Percentiles rank a stretch among this genome's conserved stretches.
Conservation (phyloP, 352 stramenopile genomes). For the Pythium folliculosum region DNA sequence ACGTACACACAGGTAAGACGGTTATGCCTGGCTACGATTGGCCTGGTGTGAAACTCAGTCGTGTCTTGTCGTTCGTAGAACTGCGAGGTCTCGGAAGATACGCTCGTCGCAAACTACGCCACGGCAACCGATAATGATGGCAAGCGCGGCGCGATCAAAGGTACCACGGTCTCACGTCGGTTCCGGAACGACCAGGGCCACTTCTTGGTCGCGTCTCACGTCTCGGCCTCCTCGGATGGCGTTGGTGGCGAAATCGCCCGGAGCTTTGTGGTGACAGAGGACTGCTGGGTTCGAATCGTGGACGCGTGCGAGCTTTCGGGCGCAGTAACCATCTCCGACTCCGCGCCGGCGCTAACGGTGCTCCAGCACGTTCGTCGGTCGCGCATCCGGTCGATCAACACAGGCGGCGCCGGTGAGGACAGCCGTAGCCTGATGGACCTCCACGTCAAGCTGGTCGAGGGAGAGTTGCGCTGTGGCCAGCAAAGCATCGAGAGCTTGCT, state of each 20-base stretch:
- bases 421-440: background rate
- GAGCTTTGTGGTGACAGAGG: conserved; percentile 8
- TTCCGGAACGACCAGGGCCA: conserved; percentile 14
- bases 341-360: conserved; percentile 5
- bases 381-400: conserved; percentile 2
- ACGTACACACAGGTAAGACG: conserved; percentile 10
- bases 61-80: no score
- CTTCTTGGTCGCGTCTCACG: conserved; percentile 5
- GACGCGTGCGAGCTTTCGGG: conserved; percentile 1
- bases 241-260: background rate
- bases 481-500: conserved; percentile 10
- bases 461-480: conserved; percentile 11
- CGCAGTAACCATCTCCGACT: background rate
- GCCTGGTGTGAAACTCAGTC: no score
- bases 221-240: background rate
- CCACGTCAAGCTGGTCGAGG: conserved; percentile 8
- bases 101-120: conserved; percentile 2
- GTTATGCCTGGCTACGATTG: background rate
- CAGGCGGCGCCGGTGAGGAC: background rate
- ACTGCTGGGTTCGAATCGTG: conserved; percentile 12
- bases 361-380: conserved; percentile 15
- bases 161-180: conserved; percentile 4
- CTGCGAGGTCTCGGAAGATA: conserved; percentile 1
- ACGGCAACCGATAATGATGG: background rate
- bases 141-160: background rate